Evolutionary conservation across 2,329 filamentous ascomycete species (phyloP).

Genomic region (Clarireedia monteithiana): DNA sequence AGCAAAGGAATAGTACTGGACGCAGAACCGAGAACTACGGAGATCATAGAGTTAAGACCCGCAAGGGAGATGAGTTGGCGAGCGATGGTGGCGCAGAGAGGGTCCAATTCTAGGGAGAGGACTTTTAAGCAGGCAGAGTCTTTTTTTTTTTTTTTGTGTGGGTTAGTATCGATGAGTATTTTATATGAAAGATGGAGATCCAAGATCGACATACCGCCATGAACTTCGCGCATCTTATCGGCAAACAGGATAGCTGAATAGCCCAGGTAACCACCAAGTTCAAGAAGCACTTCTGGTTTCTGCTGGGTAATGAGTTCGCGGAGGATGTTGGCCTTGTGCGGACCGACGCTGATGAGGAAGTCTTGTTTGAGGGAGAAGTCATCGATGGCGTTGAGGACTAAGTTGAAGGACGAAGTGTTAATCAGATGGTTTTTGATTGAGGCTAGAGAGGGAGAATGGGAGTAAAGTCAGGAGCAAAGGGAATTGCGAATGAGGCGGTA

Average conservation of each 20-base stretch:
- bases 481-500: too few species aligned
- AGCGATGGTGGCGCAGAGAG: slow-evolving; percentile 63
- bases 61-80: slow-evolving; percentile 61
- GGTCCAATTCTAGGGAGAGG: slow-evolving; percentile 55
- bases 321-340: slow-evolving; percentile 63
- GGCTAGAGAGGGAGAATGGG: too few species aligned
- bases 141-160: too few species aligned
- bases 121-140: slow-evolving; percentile 44
- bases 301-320: slow-evolving; percentile 56
- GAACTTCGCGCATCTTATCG: slow-evolving; percentile 43
- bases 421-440: too few species aligned
- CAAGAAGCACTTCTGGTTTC: slow-evolving; percentile 62
- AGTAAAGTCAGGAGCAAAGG: too few species aligned
- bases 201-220: background rate
- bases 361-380: slow-evolving; percentile 55
- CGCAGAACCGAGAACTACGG: slow-evolving; percentile 61
- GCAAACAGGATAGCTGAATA: slow-evolving; percentile 74
- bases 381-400: slow-evolving; percentile 61
- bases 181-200: slow-evolving; percentile 29
- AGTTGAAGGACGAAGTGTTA: slow-evolving; percentile 35
- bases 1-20: slow-evolving; percentile 52
- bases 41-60: slow-evolving; percentile 59
- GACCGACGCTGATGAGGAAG: slow-evolving; percentile 72
- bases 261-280: slow-evolving; percentile 74
- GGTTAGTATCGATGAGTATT: too few species aligned